Evolutionary conservation across 495 filamentous ascomycete genomes (phyloP).

Genomic region (Daldinia vernicosa): DNA sequence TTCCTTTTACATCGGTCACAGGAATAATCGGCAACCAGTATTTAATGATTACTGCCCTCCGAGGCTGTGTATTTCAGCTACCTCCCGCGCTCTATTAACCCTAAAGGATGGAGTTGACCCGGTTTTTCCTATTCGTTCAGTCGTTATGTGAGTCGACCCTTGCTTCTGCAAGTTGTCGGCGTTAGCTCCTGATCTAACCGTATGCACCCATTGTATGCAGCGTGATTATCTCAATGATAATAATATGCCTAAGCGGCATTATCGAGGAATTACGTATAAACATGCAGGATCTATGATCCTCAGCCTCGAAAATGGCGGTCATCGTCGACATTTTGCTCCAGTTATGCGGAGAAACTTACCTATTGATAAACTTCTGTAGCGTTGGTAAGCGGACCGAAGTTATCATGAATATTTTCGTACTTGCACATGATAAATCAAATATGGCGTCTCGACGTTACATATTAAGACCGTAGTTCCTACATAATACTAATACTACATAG

Average conservation of each 20-base stretch:
- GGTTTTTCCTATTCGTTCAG: conserved; percentile 6
- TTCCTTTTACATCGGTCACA: background rate
- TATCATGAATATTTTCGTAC: background rate
- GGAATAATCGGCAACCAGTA: conserved; percentile 5
- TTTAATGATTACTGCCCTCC: conserved; percentile 3
- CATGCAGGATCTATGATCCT: conserved; percentile 25
- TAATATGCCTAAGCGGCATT: background rate
- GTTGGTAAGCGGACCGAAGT: background rate
- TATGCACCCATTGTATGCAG: background rate
- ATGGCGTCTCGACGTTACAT: background rate
- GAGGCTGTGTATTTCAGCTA: conserved; percentile 23
- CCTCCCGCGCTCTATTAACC: conserved; percentile 4
- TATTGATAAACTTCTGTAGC: background rate
- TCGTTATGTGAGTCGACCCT: conserved; percentile 11
- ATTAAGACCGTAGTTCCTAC: background rate
- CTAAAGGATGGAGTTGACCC: conserved; percentile 14
- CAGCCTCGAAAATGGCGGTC: conserved; percentile 29
- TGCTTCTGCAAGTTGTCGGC: conserved; percentile 25
- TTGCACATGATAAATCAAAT: background rate
- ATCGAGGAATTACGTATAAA: conserved; percentile 19
- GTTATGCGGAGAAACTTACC: conserved; percentile 8
- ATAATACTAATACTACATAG: too few species aligned
- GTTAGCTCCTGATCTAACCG: conserved; percentile 29
- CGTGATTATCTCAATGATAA: background rate
- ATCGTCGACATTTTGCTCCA: conserved; percentile 15